Conservation (phyloP, 257 asterid species). For the Fraxinus quadrangulata region DNA sequence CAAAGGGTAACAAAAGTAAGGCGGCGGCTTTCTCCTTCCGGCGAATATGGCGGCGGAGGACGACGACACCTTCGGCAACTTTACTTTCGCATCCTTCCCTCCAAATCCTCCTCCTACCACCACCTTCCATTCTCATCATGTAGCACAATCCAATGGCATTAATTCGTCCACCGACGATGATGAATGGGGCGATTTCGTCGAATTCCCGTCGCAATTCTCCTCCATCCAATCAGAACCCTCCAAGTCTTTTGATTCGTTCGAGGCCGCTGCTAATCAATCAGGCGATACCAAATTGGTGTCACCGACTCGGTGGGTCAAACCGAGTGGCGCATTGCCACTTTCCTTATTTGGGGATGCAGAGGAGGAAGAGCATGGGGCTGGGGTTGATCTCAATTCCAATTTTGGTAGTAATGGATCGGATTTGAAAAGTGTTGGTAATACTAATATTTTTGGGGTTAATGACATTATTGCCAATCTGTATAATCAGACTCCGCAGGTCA, state of each 20-base stretch:
- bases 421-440: constrained; percentile 23
- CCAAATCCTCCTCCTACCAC: constrained; percentile 13
- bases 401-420: constrained; percentile 27
- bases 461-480: constrained; percentile 41
- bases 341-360: constrained; percentile 68
- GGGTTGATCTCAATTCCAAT: constrained; percentile 20
- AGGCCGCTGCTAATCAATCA: constrained; percentile 11
- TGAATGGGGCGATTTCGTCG: constrained; percentile 85
- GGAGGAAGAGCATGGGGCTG: constrained; percentile 41
- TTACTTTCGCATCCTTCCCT: constrained; percentile 59
- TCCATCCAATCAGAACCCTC: constrained; percentile 35
- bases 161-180: constrained; percentile 48
- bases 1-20: neutral
- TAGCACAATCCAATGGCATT: constrained; percentile 27
- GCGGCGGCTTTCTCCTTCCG: constrained; percentile 11
- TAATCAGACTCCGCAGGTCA: constrained; percentile 32
- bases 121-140: constrained; percentile 29
- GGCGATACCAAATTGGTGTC: constrained; percentile 19
- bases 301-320: constrained; percentile 53
- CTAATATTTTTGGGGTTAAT: constrained; percentile 20
- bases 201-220: constrained; percentile 44
- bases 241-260: constrained; percentile 25
- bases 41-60: constrained; percentile 59
- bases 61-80: constrained; percentile 72
- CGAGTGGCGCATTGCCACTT: constrained; percentile 71